phyloP scores from a whole-genome alignment of 352 stramenopile genomes.

The Globisporangium yorkense region DNA sequence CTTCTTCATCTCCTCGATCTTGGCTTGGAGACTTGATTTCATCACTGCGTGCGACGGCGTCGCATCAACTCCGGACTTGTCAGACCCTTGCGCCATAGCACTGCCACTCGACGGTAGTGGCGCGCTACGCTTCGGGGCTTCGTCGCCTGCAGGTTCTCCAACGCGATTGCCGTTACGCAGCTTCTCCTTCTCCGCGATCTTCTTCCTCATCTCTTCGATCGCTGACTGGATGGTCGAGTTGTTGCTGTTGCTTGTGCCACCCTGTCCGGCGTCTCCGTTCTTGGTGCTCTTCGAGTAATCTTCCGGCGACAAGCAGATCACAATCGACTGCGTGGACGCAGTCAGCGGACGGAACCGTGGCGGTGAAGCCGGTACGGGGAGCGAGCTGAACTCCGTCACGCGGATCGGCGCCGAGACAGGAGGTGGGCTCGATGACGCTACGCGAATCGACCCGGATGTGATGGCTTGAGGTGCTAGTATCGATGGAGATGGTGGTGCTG shows the following conservation, averaged over 20 bases:
- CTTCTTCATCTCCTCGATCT: slow-evolving; percentile 26
- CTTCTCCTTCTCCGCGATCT: slow-evolving; percentile 54
- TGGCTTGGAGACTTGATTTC: slow-evolving; percentile 8
- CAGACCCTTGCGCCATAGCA: not conserved
- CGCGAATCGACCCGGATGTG: not conserved
- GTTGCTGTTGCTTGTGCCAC: not conserved
- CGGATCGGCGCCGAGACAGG: not conserved
- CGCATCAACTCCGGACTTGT: not conserved
- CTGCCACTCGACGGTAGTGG: not conserved
- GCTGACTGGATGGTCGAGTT: slow-evolving; percentile 21
- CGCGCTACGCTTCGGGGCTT: not conserved
- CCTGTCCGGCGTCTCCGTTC: slow-evolving; percentile 9
- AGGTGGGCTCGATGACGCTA: not conserved
- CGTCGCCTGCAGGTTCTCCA: not conserved
- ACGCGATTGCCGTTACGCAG: slow-evolving; percentile 19
- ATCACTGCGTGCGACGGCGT: not conserved
- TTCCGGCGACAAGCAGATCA: slow-evolving; percentile 54
- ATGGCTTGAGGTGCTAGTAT: not conserved
- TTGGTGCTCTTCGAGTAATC: slow-evolving; percentile 30
- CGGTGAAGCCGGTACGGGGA: not conserved
- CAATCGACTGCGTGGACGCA: slow-evolving; percentile 56
- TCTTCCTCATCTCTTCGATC: slow-evolving; percentile 47
- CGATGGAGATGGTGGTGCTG: not conserved
- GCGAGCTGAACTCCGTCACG: slow-evolving; percentile 2
- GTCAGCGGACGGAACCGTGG: slow-evolving; percentile 48